Base-by-base conservation (phyloP, 202 grass and related monocot genomes). In the Schoenoplectus triqueter region DNA sequence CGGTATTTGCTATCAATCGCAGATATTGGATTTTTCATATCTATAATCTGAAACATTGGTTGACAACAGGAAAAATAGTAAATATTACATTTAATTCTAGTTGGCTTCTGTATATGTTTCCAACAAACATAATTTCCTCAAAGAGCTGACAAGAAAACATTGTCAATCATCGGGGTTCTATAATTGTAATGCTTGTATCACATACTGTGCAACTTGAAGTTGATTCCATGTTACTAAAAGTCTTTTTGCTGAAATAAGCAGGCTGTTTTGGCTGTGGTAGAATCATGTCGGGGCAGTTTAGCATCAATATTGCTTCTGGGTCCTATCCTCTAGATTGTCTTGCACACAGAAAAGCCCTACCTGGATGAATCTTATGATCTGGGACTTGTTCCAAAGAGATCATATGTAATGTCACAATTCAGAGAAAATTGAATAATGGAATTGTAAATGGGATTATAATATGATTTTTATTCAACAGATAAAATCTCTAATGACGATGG, bases 311-410 rank as follows among this genome's bases (percentile, higher is more conserved):
- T 80, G 91, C 95, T 65, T 84, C 61, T 22, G 86, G 50, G 95
- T 92, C 59, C 95, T 89, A 31, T 93, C 92, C 78, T 92, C 88
- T n/a, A 89, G 66, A 7, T 88, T 51, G 45, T 94, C 92, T 87
- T 97, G 90, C 78, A 91, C 90, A 82, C 95, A 97, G 41, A 92
- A 84, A 21, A 94, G 88, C 17, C 86, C 92, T 10, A 94, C 87
- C 85, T 97, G 87, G 41, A 92, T 73, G 84, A 89, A 97, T 69
- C 86, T 84, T 68, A 88, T 76, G 60, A 86, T 89, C 87, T 90
- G 72, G 49, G 82, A 73, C 3, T 66, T 51, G 9, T 60, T 18
- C 80, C 69, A 31, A 31, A 31, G 31, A 31, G 31, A 31, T 31
- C 31, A 31, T 31, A 31, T 31, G 31, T 31, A 31, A 31, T 31